Evolutionary conservation across 2,329 filamentous ascomycete genomes (phyloP).

Genomic region (Proliferodiscus dingleyae): DNA sequence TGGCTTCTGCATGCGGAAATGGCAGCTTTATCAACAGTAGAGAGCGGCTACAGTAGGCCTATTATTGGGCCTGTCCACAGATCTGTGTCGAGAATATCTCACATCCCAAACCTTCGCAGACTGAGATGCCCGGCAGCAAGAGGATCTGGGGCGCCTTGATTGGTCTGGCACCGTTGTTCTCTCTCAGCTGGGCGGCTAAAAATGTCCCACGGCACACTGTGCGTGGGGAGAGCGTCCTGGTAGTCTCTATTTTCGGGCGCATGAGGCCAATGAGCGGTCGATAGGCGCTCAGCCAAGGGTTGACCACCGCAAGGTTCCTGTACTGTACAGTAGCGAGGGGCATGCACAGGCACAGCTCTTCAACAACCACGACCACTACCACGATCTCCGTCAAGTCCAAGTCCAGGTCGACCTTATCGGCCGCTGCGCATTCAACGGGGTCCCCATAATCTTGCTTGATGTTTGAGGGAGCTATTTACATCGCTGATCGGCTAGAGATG

Average conservation of each 20-base stretch:
- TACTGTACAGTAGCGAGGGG: too few relatives aligned
- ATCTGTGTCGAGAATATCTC: slow-evolving; percentile 5
- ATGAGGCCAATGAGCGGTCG: slow-evolving; percentile 3
- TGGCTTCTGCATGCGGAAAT: slow-evolving; percentile 15
- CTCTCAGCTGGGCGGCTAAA: slow-evolving; percentile 16
- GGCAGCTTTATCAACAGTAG: slow-evolving; percentile 18
- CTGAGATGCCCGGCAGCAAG: slow-evolving; percentile 19
- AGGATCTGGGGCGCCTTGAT: slow-evolving; percentile 3
- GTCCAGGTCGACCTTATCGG: too few relatives aligned
- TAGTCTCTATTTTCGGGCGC: slow-evolving; percentile 14
- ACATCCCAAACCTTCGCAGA: slow-evolving; percentile 14
- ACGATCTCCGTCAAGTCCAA: too few relatives aligned
- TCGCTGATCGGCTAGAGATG: background rate
- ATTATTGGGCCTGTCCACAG: slow-evolving; percentile 27
- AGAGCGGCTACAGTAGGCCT: slow-evolving; percentile 23
- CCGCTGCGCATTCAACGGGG: background rate
- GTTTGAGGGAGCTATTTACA: slow-evolving; percentile 1
- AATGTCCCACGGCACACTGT: slow-evolving; percentile 5
- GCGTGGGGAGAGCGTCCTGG: too few relatives aligned
- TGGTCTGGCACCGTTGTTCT: slow-evolving; percentile 13
- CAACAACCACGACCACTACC: too few relatives aligned
- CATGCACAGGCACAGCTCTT: too few relatives aligned
- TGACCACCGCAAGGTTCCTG: too few relatives aligned
- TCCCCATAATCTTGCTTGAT: background rate
- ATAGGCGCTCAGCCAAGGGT: background rate